Evolutionary conservation across 2,329 filamentous ascomycete species (phyloP).

Genomic region (Plectosphaerella sp.): DNA sequence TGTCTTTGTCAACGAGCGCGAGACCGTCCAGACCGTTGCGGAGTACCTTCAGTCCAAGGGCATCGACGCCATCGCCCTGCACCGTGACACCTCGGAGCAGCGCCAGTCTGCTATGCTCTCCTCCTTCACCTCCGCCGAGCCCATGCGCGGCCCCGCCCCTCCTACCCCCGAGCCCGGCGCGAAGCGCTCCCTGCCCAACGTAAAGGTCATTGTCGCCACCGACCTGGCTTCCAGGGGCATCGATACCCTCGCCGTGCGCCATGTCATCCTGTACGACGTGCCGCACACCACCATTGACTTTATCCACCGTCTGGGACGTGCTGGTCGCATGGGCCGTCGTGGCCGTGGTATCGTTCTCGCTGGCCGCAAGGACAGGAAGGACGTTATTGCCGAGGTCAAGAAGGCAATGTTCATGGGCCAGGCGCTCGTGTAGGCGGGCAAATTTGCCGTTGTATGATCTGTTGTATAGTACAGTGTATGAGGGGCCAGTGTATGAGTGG

Average conservation of each 20-base stretch:
- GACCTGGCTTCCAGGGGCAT: slow-evolving; percentile 91
- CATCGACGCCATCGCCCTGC: slow-evolving; percentile 81
- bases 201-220: slow-evolving; percentile 89
- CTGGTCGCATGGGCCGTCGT: slow-evolving; percentile 86
- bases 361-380: slow-evolving; percentile 81
- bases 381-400: slow-evolving; percentile 87
- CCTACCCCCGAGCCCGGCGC: slow-evolving; percentile 23
- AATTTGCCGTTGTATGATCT: slow-evolving; percentile 3
- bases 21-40: slow-evolving; percentile 78
- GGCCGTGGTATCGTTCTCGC: slow-evolving; percentile 88
- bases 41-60: slow-evolving; percentile 78
- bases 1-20: slow-evolving; percentile 95
- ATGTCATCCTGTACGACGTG: slow-evolving; percentile 95
- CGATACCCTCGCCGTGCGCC: slow-evolving; percentile 84
- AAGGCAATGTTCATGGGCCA: slow-evolving; percentile 83
- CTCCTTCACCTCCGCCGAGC: slow-evolving; percentile 60
- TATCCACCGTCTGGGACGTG: slow-evolving; percentile 88
- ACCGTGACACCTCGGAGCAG: slow-evolving; percentile 75
- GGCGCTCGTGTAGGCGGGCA: slow-evolving; percentile 59
- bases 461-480: background rate
- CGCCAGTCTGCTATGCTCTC: slow-evolving; percentile 73
- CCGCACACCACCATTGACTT: slow-evolving; percentile 97
- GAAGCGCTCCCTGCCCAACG: slow-evolving; percentile 61
- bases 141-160: slow-evolving; percentile 25
- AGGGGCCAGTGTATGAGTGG: no score